Evolutionary conservation across 129 eudicot species (phyloP), one percentile per base, ranked within the genome.

Genomic region (Tanacetum coccineum): DNA sequence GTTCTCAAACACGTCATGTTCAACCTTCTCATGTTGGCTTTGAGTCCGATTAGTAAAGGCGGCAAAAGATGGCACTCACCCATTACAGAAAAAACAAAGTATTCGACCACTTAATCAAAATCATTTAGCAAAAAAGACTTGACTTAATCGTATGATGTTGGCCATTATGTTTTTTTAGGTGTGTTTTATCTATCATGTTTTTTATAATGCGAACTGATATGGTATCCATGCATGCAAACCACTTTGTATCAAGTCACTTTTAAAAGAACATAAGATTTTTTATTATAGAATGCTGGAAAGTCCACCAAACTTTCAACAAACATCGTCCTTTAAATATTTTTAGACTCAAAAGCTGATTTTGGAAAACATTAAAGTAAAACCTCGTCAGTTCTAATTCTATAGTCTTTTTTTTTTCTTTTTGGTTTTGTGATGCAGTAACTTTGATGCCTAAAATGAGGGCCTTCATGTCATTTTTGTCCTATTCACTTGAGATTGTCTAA

Each of bases 221-320:
- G 68, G 76, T 49, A 71, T 71, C 76, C 76, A 71, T 71, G 76
- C 76, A 71, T 36, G 42, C 11, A 51, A 59, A 50, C 69, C 68
- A 60, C 61, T 59, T 15, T 13, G 61, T 62, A 28, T 48, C 49
- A 60, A 71, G 40, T 61, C 68, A 36, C 40, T 14, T 57, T 30
- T 44, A 15, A 45, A 46, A 70, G 13, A 25, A 36, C 59, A 26
- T 60, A 22, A 17, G 32, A 60, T 13, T 69, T 44, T 55, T 44
- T 47, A 36, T 30, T 30, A 1, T 39, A 1, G 32, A 18, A 53
- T 15, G 9, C 36, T 6, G 55, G 32, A 36, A 53, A 53, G 32
- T 53, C 14, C 51, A 68, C 72, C 72, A 50, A 58, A 14, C 20
- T 28, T 39, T 59, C 45, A 14, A 26, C 45, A 22, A 22, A 22